Evolutionary conservation across 2,329 filamentous ascomycete species (phyloP), one percentile per base, ranked within the genome.

Genomic region (Sarocladium oryzae): DNA sequence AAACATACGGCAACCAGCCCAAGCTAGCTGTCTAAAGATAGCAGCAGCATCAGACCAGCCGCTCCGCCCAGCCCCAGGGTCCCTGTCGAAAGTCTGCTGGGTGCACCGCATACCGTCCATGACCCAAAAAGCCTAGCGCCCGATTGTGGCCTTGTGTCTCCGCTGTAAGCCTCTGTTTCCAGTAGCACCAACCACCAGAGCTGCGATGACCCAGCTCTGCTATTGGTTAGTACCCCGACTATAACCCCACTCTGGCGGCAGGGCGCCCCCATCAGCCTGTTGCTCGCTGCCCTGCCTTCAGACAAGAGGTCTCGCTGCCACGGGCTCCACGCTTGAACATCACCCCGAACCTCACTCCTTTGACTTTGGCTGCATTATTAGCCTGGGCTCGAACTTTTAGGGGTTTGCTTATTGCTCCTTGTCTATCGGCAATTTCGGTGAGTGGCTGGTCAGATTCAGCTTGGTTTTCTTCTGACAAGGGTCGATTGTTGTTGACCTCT

Each of bases 1-100:
- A 43, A n/a, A 43, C 26, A 43, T 20, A 37, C 35, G 35, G 11
- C 11, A 23, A 15, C n/a, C 40, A 26, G 11, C n/a, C n/a, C n/a
- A n/a, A n/a, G n/a, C n/a, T n/a, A n/a, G n/a, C n/a, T 43, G 23
- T 43, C 40, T 43, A 43, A 43, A 43, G 40, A 43, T 43, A 43
- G 40, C 21, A 43, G 24, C 40, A 28, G 4, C 40, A 15, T 28
- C n/a, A n/a, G n/a, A n/a, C n/a, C n/a, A n/a, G n/a, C n/a, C n/a
- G n/a, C n/a, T n/a, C n/a, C n/a, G n/a, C n/a, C n/a, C n/a, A n/a
- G n/a, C n/a, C n/a, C 23, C 21, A 43, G 40, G 40, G 16, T 23
- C 40, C 40, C 7, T 43, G 13, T 16, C 26, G 20, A 20, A 18
- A 9, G 21, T 26, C 40, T 20, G 20, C n/a, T 20, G 6, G 21